Evolutionary conservation across 495 filamentous ascomycete genomes (phyloP).

Genomic region (Eremomyces bilateralis): DNA sequence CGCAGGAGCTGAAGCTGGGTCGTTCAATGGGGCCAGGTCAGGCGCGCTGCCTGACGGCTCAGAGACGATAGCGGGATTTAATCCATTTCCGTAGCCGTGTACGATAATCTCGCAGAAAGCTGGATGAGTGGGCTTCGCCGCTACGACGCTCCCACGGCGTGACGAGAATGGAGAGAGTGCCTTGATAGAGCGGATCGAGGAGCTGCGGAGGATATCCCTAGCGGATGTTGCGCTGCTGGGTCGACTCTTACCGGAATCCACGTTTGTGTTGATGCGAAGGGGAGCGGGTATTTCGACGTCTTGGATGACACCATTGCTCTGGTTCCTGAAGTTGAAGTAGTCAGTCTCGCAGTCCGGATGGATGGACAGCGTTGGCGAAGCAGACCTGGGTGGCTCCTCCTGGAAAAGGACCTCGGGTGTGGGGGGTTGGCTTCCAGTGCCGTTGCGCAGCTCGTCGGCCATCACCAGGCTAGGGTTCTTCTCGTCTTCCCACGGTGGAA

Average conservation of each 20-base stretch:
- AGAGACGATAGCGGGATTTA: constrained; percentile 8
- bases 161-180: constrained; percentile 7
- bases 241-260: not conserved
- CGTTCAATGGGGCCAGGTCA: too few species aligned
- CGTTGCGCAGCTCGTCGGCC: not conserved
- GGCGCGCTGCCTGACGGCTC: too few species aligned
- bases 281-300: constrained; percentile 9
- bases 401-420: not conserved
- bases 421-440: not conserved
- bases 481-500: constrained; percentile 11
- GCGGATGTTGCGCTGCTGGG: not conserved
- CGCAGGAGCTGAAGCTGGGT: too few species aligned
- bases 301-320: too few species aligned
- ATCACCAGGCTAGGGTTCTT: constrained; percentile 1
- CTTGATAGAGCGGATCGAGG: constrained; percentile 9
- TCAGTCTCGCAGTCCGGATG: constrained; percentile 21
- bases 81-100: constrained; percentile 17
- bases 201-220: constrained; percentile 5
- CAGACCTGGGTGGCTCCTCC: not conserved
- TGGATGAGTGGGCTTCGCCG: constrained; percentile 1
- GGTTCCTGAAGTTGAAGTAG: constrained; percentile 14
- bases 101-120: constrained; percentile 17
- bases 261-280: not conserved
- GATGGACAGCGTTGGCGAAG: constrained; percentile 8
- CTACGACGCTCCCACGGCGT: constrained; percentile 10